Percentiles rank a stretch among this genome's conserved stretches.
These are phyloP conservation scores for Isatis tinctoria DNA, from an alignment of 345 rosid species.

Conservation along the genomic window DNA sequence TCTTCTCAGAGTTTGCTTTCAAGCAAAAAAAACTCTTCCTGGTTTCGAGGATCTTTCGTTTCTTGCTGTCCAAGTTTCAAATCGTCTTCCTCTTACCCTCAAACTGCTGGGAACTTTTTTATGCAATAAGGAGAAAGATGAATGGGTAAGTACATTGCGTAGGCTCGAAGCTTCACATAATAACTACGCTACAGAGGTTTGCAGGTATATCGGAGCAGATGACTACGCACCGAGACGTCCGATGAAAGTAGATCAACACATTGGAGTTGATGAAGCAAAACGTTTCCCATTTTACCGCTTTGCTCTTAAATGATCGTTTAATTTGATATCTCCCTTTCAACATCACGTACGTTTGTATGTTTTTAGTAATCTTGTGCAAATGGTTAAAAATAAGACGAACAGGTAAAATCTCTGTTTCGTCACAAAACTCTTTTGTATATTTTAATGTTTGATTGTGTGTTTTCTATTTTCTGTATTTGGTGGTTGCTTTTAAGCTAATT, in stretches of 20 bases:
- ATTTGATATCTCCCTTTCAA: no score
- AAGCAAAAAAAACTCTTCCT: background rate
- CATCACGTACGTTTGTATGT: background rate
- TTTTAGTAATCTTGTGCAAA: background rate
- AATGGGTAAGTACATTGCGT: background rate
- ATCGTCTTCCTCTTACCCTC: background rate
- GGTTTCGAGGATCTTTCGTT: background rate
- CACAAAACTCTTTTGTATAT: background rate
- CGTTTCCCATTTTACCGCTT: background rate
- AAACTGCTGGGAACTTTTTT: background rate
- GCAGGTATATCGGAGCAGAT: background rate
- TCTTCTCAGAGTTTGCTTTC: slow-evolving; percentile 6
- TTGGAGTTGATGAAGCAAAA: background rate
- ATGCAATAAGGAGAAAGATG: background rate
- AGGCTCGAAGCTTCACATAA: background rate
- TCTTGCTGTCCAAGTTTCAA: background rate
- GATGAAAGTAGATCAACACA: background rate
- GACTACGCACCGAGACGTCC: background rate
- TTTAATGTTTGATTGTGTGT: background rate
- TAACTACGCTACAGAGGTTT: background rate
- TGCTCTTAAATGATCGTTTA: background rate
- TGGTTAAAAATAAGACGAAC: background rate
- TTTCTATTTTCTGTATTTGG: background rate
- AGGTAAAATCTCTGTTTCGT: background rate
- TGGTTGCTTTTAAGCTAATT: background rate